A percentile compares a stretch with the other conserved stretches of the same genome.
Evolutionary conservation across 176 grass and related monocot genomes (phyloP).

Genomic region (Carex scoparia): DNA sequence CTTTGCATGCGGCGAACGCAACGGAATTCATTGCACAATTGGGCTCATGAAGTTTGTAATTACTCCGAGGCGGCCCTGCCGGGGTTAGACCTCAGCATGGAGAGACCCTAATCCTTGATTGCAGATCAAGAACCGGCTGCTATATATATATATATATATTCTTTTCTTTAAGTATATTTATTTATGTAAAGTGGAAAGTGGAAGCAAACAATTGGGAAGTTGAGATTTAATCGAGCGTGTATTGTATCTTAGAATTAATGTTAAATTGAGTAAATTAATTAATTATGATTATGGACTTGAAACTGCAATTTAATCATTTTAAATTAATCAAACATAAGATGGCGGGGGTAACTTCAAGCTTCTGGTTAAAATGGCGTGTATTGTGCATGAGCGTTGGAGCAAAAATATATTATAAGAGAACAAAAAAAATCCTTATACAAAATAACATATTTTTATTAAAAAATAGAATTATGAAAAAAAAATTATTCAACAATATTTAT

Average conservation of each 20-base stretch:
- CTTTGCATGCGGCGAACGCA: slow-evolving; percentile 78
- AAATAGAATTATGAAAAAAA: too few relatives aligned
- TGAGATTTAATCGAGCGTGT: neutral
- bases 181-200: neutral
- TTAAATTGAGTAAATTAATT: neutral
- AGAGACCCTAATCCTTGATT: neutral
- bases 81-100: slow-evolving; percentile 14
- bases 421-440: too few relatives aligned
- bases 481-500: too few relatives aligned
- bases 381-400: too few relatives aligned
- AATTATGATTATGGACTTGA: neutral
- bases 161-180: neutral
- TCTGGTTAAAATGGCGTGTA: neutral
- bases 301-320: neutral
- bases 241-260: neutral
- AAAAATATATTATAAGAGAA: too few relatives aligned
- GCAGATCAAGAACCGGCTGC: neutral
- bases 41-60: slow-evolving; percentile 87
- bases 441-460: too few relatives aligned
- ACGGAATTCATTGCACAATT: slow-evolving; percentile 62
- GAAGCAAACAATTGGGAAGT: neutral
- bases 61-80: slow-evolving; percentile 47
- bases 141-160: neutral
- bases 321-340: neutral
- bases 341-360: neutral